Evolutionary conservation across 2,329 filamentous ascomycete genomes (phyloP), one percentile per base, ranked within the genome.

Genomic region (Fusarium sacchari): DNA sequence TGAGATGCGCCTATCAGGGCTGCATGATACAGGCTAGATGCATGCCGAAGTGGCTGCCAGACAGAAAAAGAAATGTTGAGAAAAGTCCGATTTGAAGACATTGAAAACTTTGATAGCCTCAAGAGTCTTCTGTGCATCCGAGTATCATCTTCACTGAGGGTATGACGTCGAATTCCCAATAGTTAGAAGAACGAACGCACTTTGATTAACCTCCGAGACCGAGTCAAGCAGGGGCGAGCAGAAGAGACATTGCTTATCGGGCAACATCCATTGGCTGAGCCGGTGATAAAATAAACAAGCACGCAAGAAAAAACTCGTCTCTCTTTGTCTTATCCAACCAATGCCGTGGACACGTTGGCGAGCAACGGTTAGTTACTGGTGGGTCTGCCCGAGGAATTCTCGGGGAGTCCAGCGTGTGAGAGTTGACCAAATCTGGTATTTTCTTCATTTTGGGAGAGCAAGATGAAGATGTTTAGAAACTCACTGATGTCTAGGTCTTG

Each of bases 351-450:
- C 76, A 78, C 76, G 76, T 78, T 77, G 63, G 62, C 69, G 66
- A 71, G 61, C 39, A 61, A 55, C 62, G 70, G 66, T 69, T 76
- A 76, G 72, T 73, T 72, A 74, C 60, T 74, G 74, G 76, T 76
- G 76, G 76, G 70, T 65, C 73, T 50, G 60, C 36, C 69, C 72
- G 76, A 78, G 73, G 76, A 75, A 77, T 69, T 74, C 59, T 71
- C 71, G 71, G 71, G 39, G 50, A 73, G 47, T 36, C 44, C 62
- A 60, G 64, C 57, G 39, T 34, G 37, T 36, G 59, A 69, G 63
- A 69, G 61, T 60, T 42, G 24, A 30, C 24, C 20, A 68, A 57
- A 68, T 64, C 53, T 70, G 67, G 59, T 64, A 65, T 74, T 64
- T 74, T 30, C 10, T 24, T 26, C 59, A 69, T 69, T 68, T 73